These are phyloP conservation scores for Nakaseomyces glabratus DNA, from an alignment of 1,139 yeast species.

Conservation along the genomic window DNA sequence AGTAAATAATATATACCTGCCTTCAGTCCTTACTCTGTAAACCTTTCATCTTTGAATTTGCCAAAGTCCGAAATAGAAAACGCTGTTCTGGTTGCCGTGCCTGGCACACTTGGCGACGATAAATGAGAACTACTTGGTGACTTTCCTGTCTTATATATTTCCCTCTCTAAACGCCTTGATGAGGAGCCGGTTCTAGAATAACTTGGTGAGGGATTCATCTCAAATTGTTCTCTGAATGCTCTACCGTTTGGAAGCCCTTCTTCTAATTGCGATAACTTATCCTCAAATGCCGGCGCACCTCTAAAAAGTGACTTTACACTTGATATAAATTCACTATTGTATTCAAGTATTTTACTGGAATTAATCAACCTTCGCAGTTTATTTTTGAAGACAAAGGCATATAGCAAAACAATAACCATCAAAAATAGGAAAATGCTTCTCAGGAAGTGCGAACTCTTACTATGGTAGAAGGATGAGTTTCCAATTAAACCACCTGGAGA, in stretches of 20 bases:
- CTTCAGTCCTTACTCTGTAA: constrained; percentile 11
- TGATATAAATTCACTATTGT: no score
- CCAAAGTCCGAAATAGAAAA: constrained; percentile 29
- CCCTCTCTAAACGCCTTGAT: constrained; percentile 1
- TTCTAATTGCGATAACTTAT: constrained; percentile 14
- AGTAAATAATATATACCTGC: no score
- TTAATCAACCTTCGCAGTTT: not conserved
- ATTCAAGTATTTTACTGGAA: not conserved
- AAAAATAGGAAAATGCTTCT: constrained; percentile 7
- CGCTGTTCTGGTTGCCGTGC: constrained; percentile 14
- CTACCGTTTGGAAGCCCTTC: constrained; percentile 10
- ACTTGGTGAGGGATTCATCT: constrained; percentile 8
- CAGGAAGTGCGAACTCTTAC: constrained; percentile 4
- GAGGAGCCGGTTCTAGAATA: constrained; percentile 4
- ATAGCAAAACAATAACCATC: constrained; percentile 6
- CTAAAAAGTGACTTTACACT: no score
- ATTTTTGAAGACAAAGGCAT: constrained; percentile 3
- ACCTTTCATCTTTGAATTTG: constrained; percentile 17
- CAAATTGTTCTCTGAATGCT: constrained; percentile 13
- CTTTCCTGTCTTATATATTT: not conserved
- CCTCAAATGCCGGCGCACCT: no score
- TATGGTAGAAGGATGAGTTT: not conserved
- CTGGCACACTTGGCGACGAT: not conserved
- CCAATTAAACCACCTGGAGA: constrained; percentile 30
- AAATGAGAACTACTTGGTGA: constrained; percentile 3